These are phyloP conservation scores for Thyridium curvatum DNA, from an alignment of 2,329 filamentous ascomycete genomes.

Conservation along the genomic window DNA sequence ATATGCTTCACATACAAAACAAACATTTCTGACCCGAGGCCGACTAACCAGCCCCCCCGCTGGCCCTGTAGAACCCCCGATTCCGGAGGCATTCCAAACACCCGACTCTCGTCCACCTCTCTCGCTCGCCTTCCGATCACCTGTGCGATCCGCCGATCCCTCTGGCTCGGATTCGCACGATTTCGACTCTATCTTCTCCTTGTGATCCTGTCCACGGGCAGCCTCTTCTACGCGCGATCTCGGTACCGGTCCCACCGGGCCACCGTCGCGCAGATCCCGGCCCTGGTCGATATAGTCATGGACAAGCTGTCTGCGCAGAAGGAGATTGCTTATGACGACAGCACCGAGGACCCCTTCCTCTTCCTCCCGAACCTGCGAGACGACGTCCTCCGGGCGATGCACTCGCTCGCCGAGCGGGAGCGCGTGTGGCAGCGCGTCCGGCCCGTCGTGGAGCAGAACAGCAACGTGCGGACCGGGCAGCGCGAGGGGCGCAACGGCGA, in stretches of 20 bases:
- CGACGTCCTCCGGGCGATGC: conserved; percentile 78
- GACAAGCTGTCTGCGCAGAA: conserved; percentile 80
- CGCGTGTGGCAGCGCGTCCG: conserved; percentile 79
- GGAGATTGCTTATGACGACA: conserved; percentile 62
- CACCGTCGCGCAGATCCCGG: conserved; percentile 68
- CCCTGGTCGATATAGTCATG: conserved; percentile 77
- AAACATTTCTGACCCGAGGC: conserved; percentile 27
- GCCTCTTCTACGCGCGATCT: conserved; percentile 55
- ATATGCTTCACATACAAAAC: conserved; percentile 1
- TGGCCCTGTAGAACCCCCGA: conserved; percentile 64
- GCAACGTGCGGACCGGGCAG: conserved; percentile 76
- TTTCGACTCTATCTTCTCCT: conserved; percentile 76
- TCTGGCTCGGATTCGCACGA: conserved; percentile 76
- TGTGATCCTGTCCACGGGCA: conserved; percentile 28
- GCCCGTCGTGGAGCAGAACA: conserved; percentile 84
- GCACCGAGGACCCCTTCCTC: conserved; percentile 75
- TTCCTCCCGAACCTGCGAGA: conserved; percentile 86
- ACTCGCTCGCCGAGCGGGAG: conserved; percentile 69
- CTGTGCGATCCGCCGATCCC: conserved; percentile 72
- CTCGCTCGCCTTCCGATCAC: conserved; percentile 85
- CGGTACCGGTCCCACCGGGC: conserved; percentile 57
- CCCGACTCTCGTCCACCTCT: conserved; percentile 74
- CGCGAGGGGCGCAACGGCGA: conserved; percentile 61
- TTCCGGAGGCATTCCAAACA: conserved; percentile 54
- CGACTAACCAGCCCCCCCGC: conserved; percentile 82